phyloP scores from a whole-genome alignment of 1,284 basidiomycete genomes.

The Coniophora puteana region DNA sequence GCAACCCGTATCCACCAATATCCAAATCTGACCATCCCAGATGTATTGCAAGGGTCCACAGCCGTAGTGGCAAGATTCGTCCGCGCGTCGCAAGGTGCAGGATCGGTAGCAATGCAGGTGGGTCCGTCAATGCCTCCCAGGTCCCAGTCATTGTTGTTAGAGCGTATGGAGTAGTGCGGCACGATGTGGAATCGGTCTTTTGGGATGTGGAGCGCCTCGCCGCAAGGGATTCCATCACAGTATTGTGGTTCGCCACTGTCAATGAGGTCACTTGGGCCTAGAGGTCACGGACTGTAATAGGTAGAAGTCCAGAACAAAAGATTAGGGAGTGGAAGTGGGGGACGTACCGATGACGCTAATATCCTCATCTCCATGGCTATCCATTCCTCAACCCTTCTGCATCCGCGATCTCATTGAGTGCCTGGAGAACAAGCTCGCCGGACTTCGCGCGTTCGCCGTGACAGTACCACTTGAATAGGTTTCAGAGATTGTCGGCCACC shows the following conservation, averaged over 20 bases:
- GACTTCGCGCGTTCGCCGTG: not conserved
- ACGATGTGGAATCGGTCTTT: too few species aligned
- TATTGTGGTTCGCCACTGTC: too few species aligned
- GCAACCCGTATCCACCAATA: not conserved
- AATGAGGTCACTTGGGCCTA: too few species aligned
- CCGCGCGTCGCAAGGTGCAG: too few species aligned
- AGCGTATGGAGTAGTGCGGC: too few species aligned
- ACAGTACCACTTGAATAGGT: not conserved
- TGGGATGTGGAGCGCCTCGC: too few species aligned
- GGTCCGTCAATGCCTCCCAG: not conserved
- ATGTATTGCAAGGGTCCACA: constrained; percentile 1
- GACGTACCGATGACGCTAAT: not conserved
- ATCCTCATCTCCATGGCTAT: not conserved
- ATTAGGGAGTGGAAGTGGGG: not conserved
- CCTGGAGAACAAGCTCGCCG: not conserved
- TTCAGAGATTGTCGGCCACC: not conserved
- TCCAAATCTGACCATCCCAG: not conserved
- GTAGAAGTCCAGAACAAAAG: not conserved
- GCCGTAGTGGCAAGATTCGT: not conserved
- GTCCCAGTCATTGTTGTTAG: too few species aligned
- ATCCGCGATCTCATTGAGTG: not conserved
- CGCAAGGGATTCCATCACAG: too few species aligned
- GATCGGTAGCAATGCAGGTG: not conserved
- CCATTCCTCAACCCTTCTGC: not conserved
- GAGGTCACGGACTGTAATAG: too few species aligned